phyloP scores from a whole-genome alignment of 768 basidiomycete genomes.

The Zangia roseola region DNA sequence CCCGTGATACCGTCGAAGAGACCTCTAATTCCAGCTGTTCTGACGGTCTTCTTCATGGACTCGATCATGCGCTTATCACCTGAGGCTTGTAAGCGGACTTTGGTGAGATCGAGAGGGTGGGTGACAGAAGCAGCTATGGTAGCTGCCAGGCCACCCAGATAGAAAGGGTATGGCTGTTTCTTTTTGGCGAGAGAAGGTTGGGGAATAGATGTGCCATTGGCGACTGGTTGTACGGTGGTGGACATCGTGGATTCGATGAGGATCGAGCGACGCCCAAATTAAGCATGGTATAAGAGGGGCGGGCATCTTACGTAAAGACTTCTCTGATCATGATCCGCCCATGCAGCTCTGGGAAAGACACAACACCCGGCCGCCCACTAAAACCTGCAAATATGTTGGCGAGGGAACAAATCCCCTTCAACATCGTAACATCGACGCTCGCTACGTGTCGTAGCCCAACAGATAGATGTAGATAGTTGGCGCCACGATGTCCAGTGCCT shows the following conservation, averaged over 20 bases:
- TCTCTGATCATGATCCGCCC: no score
- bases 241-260: constrained; percentile 14
- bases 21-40: constrained; percentile 69
- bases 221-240: constrained; percentile 9
- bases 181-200: constrained; percentile 24
- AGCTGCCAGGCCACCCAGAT: constrained; percentile 83
- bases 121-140: constrained; percentile 89
- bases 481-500: no score
- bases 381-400: no score
- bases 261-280: background rate
- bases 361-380: no score
- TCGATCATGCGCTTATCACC: constrained; percentile 90
- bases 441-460: no score
- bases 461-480: no score
- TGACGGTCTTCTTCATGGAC: constrained; percentile 78
- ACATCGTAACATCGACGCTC: no score
- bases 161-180: constrained; percentile 83
- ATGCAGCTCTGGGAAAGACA: no score
- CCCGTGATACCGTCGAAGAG: constrained; percentile 86
- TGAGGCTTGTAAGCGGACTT: constrained; percentile 88
- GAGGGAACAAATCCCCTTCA: no score
- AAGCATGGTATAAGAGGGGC: constrained; percentile 11
- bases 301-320: no score
- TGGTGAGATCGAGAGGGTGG: constrained; percentile 86
- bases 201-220: constrained; percentile 7